Conservation (phyloP, 2,329 filamentous ascomycete species). For the Hypocreales sp. region DNA sequence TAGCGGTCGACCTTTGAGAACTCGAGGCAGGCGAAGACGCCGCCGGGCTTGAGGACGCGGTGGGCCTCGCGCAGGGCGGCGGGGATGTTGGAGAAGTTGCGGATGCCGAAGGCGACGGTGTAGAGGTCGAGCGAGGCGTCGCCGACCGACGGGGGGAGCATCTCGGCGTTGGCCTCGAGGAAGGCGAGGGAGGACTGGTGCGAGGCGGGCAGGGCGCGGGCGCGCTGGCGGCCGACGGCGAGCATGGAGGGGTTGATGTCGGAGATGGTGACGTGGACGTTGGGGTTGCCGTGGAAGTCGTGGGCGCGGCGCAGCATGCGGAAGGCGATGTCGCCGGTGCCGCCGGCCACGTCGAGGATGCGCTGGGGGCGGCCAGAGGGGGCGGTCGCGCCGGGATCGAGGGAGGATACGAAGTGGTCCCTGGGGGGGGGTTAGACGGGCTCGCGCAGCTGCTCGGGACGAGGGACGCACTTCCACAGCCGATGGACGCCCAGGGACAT, state of each 20-base stretch:
- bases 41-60: conserved; percentile 82
- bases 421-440: conserved; percentile 17
- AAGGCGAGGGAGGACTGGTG: conserved; percentile 52
- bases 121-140: conserved; percentile 76
- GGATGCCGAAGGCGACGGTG: conserved; percentile 92
- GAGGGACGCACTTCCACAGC: conserved; percentile 69
- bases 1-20: conserved; percentile 74
- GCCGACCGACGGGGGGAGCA: conserved; percentile 46
- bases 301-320: conserved; percentile 88
- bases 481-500: conserved; percentile 98
- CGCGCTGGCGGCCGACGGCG: conserved; percentile 68
- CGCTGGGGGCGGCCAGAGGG: conserved; percentile 35
- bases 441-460: too few species aligned
- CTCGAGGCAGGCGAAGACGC: conserved; percentile 91
- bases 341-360: conserved; percentile 92
- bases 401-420: conserved; percentile 82
- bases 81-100: conserved; percentile 91
- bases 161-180: conserved; percentile 81
- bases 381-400: conserved; percentile 61
- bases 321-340: conserved; percentile 95
- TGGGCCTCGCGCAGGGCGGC: conserved; percentile 69
- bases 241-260: conserved; percentile 98
- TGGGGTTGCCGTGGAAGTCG: conserved; percentile 54
- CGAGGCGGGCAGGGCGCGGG: conserved; percentile 37
- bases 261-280: conserved; percentile 74